phyloP scores from a whole-genome alignment of 208 protist species.

The Trypanosoma cruzi region DNA sequence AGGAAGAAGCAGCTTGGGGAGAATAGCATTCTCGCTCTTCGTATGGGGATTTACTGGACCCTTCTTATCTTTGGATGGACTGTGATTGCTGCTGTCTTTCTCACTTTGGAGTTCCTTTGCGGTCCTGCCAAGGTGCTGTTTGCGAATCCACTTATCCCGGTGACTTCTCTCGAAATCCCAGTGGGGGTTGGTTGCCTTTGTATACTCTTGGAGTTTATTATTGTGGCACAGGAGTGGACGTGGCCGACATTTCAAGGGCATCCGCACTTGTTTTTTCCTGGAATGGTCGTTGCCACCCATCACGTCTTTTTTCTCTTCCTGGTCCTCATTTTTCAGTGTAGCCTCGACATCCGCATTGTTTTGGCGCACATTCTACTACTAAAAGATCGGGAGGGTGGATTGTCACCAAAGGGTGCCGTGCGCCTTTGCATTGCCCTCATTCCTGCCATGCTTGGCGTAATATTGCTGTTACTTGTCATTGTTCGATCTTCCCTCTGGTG shows the following conservation, averaged over 20 bases:
- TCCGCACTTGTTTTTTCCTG: conserved; percentile 36
- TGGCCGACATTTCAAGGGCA: conserved; percentile 47
- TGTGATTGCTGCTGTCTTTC: conserved; percentile 31
- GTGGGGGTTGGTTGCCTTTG: conserved; percentile 26
- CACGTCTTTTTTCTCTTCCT: conserved; percentile 37
- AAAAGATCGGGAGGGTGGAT: background rate
- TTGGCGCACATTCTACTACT: conserved; percentile 27
- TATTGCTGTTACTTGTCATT: background rate
- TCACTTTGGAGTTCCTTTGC: conserved; percentile 18
- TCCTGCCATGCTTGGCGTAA: conserved; percentile 9
- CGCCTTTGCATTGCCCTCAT: background rate
- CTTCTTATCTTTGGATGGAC: conserved; percentile 32
- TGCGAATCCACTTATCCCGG: conserved; percentile 7
- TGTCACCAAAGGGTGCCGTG: background rate
- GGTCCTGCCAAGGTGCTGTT: conserved; percentile 9
- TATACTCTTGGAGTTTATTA: conserved; percentile 37
- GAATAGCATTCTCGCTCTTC: conserved; percentile 4
- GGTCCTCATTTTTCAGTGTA: conserved; percentile 24
- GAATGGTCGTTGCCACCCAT: conserved; percentile 29
- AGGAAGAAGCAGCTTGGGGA: background rate
- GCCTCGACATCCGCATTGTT: conserved; percentile 35
- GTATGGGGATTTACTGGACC: conserved; percentile 34
- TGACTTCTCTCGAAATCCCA: conserved; percentile 2
- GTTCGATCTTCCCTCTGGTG: conserved; percentile 24
- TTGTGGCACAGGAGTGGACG: conserved; percentile 45